These are phyloP conservation scores for Pisolithus microcarpus DNA, from an alignment of 768 basidiomycete species.

Conservation along the genomic window DNA sequence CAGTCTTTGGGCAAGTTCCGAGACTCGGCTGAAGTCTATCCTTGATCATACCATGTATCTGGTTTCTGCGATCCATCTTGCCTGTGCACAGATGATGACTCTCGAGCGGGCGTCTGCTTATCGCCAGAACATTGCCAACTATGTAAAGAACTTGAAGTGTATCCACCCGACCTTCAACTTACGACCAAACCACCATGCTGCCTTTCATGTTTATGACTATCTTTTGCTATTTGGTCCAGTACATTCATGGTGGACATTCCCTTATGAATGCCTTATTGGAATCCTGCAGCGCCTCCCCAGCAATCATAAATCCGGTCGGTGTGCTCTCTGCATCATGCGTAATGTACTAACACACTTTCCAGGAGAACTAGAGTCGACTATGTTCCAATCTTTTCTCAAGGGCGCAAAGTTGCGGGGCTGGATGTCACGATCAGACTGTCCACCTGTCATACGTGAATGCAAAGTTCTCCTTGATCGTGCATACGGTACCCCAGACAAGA, in stretches of 20 bases:
- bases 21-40: background rate
- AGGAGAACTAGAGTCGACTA: conserved; percentile 8
- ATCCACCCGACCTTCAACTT: conserved; percentile 14
- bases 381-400: conserved; percentile 9
- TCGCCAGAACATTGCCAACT: conserved; percentile 10
- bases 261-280: conserved; percentile 32
- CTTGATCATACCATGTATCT: conserved; percentile 27
- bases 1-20: conserved; percentile 12
- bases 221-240: conserved; percentile 29
- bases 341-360: conserved; percentile 1
- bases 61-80: conserved; percentile 15
- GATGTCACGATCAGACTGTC: conserved; percentile 4
- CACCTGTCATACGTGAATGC: conserved; percentile 3
- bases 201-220: conserved; percentile 27
- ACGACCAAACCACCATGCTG: conserved; percentile 25
- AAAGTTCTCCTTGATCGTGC: conserved; percentile 1
- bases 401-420: conserved; percentile 8
- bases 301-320: conserved; percentile 25
- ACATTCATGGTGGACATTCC: conserved; percentile 34
- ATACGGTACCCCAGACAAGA: background rate
- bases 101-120: conserved; percentile 4
- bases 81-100: conserved; percentile 11
- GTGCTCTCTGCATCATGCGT: conserved; percentile 4
- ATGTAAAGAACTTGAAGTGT: conserved; percentile 8
- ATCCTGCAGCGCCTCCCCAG: conserved; percentile 27